A percentile compares a stretch with the other conserved stretches of the same genome.
These are phyloP conservation scores for Arachis stenosperma DNA, from an alignment of 306 rosid species.

Conservation along the genomic window DNA sequence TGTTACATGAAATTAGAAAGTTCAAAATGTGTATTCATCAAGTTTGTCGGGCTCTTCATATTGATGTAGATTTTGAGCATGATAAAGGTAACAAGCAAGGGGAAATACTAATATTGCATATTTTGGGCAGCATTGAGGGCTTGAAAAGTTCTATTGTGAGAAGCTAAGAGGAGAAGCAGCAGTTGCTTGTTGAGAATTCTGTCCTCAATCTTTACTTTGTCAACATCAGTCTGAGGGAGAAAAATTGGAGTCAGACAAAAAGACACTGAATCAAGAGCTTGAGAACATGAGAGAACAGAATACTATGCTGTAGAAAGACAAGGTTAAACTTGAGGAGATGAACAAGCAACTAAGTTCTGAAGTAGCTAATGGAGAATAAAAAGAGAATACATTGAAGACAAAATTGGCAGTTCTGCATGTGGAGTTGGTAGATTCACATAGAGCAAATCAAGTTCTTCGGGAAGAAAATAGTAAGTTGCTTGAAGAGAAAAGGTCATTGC, in stretches of 20 bases:
- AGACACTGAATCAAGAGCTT: conserved; percentile 57
- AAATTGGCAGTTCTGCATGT: conserved; percentile 46
- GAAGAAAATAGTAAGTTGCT: conserved; percentile 61
- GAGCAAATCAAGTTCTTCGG: conserved; percentile 47
- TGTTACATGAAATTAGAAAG: conserved; percentile 75
- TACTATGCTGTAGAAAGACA: conserved; percentile 54
- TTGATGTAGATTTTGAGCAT: conserved; percentile 49
- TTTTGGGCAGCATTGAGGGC: conserved; percentile 62
- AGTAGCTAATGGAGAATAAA: conserved; percentile 57
- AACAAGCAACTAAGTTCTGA: conserved; percentile 54
- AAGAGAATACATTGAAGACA: conserved; percentile 52
- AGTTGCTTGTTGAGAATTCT: conserved; percentile 68
- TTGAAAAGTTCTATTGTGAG: conserved; percentile 60
- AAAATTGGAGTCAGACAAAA: conserved; percentile 54
- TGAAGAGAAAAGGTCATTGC: conserved; percentile 66
- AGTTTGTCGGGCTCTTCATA: conserved; percentile 73
- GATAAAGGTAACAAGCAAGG: conserved; percentile 50
- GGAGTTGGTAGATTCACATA: conserved; percentile 57
- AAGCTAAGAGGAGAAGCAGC: conserved; percentile 70
- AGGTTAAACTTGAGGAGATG: conserved; percentile 59
- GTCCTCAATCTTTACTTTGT: conserved; percentile 63
- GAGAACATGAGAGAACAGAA: conserved; percentile 51
- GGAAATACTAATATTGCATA: conserved; percentile 50
- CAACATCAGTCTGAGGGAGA: conserved; percentile 56
- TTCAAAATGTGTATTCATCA: conserved; percentile 59